Base-by-base conservation (phyloP, 768 basidiomycete genomes). In the Candolleomyces efflorescens region DNA sequence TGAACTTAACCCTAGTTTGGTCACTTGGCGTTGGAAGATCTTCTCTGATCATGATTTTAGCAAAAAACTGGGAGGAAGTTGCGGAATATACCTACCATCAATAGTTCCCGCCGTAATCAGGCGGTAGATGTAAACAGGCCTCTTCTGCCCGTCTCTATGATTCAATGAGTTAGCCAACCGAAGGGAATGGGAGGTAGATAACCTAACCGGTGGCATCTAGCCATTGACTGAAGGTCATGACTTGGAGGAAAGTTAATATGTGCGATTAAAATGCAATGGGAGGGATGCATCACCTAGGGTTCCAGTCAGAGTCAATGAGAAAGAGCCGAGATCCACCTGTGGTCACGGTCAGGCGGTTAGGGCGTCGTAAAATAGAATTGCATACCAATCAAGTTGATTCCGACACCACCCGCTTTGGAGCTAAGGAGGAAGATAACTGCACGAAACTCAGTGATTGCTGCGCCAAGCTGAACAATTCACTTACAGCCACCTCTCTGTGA, bases 151-250 rank as follows among this genome's bases (percentile, higher is more conserved):
- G 72, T 99, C 95, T 18, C 94, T 95, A 63, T 37, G 37, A 54
- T 20, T 50, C 23, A 54, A 49, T 59, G 20, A 55, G 27, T 23
- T 63, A 20, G 60, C 58, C 10, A 56, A 57, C 52, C 61, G 20
- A 39, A 32, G 26, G 53, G 22, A 58, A n/a, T 53, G 18, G 58
- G 38, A n/a, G 41, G 47, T 37, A 36, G 59, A 20, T 2, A 11
- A 47, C 63, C 74, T 47, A 59, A 92, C 93, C 93, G 82, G 71
- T 96, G 92, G 67, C 95, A 96, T 50, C 96, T 84, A 53, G 94
- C 96, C 96, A 98, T 98, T 1, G 97, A 89, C 71, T 99, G 97
- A 17, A 94, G 71, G 73, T 99, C 97, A 64, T 90, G 90, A 64
- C 90, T 58, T 53, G 22, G 26, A 55, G 38, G n/a, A 18, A 32